Evolutionary conservation across 1,139 yeast species (phyloP).

Genomic region (Kodamaea plutei): DNA sequence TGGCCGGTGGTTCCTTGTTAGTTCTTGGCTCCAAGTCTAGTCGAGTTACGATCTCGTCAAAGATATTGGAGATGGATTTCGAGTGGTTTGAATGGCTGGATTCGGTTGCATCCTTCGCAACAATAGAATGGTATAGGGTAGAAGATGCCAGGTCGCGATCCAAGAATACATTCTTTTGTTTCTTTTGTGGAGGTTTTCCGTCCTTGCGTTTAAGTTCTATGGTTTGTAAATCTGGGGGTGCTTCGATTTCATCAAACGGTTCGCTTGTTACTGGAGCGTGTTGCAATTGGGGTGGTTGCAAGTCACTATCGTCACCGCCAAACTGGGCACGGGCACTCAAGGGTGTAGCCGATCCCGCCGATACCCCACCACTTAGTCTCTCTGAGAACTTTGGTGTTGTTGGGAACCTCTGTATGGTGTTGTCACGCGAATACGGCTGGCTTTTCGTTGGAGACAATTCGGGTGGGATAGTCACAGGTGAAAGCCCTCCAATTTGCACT

Average conservation of each 20-base stretch:
- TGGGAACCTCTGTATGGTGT: constrained; percentile 44
- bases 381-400: constrained; percentile 41
- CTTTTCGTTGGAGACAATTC: constrained; percentile 18
- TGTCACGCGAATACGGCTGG: constrained; percentile 17
- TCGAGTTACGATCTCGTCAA: constrained; percentile 24
- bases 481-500: constrained; percentile 16
- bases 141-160: constrained; percentile 27
- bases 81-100: constrained; percentile 22
- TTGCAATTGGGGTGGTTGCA: constrained; percentile 26
- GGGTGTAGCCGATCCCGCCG: constrained; percentile 2
- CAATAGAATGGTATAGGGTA: constrained; percentile 29
- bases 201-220: constrained; percentile 4
- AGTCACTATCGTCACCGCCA: constrained; percentile 32
- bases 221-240: constrained; percentile 10
- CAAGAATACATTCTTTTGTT: constrained; percentile 27
- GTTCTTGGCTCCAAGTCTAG: constrained; percentile 9
- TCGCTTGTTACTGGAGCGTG: constrained; percentile 7
- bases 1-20: constrained; percentile 3
- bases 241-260: constrained; percentile 13
- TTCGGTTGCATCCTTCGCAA: constrained; percentile 16
- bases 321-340: constrained; percentile 9
- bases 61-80: constrained; percentile 28
- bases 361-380: constrained; percentile 14
- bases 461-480: constrained; percentile 23
- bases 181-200: constrained; percentile 2